Percentiles rank a stretch among this genome's conserved stretches.
These are phyloP conservation scores for Trichomonas vaginalis DNA, from an alignment of 208 protist genomes.

Conservation along the genomic window DNA sequence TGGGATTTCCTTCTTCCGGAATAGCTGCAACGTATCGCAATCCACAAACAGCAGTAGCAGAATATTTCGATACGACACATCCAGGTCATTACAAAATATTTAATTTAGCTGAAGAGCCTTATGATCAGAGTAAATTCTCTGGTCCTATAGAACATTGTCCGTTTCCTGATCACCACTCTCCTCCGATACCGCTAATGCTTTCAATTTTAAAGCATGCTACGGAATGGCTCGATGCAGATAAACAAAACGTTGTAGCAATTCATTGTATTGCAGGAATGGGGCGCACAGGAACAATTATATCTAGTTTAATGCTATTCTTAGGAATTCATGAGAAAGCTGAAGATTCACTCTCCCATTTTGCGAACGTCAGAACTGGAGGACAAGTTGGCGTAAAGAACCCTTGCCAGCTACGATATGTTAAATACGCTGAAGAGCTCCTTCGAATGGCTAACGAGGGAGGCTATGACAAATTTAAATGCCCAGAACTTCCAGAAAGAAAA, in stretches of 20 bases:
- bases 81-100: constrained; percentile 50
- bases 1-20: background rate
- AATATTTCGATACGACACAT: constrained; percentile 65
- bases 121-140: constrained; percentile 34
- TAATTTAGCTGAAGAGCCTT: constrained; percentile 41
- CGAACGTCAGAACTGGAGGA: constrained; percentile 50
- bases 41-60: constrained; percentile 54
- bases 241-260: constrained; percentile 61
- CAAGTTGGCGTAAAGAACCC: constrained; percentile 64
- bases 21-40: constrained; percentile 62
- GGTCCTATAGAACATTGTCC: constrained; percentile 28
- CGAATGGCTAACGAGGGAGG: background rate
- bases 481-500: background rate
- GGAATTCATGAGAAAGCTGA: background rate
- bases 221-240: background rate
- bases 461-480: background rate
- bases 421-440: background rate
- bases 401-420: constrained; percentile 46
- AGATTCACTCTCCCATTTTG: constrained; percentile 55
- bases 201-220: constrained; percentile 20
- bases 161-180: constrained; percentile 41
- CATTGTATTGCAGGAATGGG: constrained; percentile 88
- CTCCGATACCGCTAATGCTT: constrained; percentile 23
- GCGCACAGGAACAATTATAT: constrained; percentile 71
- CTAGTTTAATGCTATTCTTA: constrained; percentile 52